Base-by-base conservation (phyloP, 441 rosid genomes). In the Breynia disticha region DNA sequence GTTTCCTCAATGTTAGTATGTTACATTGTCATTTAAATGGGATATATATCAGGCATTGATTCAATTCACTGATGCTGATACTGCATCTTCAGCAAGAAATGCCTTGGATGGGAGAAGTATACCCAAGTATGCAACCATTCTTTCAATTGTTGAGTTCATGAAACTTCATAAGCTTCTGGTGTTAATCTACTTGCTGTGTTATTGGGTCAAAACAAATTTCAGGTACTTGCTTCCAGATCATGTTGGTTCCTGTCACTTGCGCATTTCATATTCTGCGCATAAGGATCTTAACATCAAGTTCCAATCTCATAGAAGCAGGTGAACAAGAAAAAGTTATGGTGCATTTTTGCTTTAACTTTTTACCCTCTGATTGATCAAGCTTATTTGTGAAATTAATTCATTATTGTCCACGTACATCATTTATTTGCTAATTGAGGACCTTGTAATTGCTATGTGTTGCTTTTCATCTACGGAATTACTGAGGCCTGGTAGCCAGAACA, bases 281-380 rank as follows among this genome's bases (percentile, higher is more conserved):
- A 84, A 90, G 41, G 97, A 94, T 82, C 81, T 89, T 65, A 94
- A 89, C 65, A 94, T 94, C 74, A 94, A 94, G 82, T 94, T 94
- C 70, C 99, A 94, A 71, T 94, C 99, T 66, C 93, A 94, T 67
- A 79, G 99, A 32, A 94, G 99, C 96, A 89, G 97, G 97, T 94
- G 81, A 57, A 6, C 44, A 13, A 41, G n/a, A 41, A 48, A 76
- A 46, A 45, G n/a, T 3, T 8, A 18, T 45, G 48, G 17, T n/a
- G n/a, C n/a, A n/a, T 45, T 46, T 21, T 19, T 37, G 42, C 11
- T 50, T 35, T 13, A 51, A 6, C 13, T 47, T 17, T 11, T 62
- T 32, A 11, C 64, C 52, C n/a, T 9, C 35, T 67, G 51, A 32
- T 47, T 57, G 42, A 38, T 65, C 38, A 51, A 63, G 21, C 46